A percentile compares a stretch with the other conserved stretches of the same genome.
Evolutionary conservation across 257 asterid genomes (phyloP).

Genomic region (Sherardia arvensis): DNA sequence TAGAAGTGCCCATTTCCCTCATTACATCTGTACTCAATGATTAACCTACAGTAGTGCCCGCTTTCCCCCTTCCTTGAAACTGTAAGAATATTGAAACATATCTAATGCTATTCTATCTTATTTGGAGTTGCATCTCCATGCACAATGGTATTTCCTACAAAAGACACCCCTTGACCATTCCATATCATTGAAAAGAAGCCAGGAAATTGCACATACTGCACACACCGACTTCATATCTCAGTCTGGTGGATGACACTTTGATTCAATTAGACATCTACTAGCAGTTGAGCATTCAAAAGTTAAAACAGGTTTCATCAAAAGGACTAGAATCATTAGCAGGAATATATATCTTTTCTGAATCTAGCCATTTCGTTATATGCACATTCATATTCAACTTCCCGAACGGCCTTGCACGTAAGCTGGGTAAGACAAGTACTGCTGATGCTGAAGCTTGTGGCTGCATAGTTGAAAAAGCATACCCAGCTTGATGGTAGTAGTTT

Average conservation of each 20-base stretch:
- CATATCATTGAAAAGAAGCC: neutral
- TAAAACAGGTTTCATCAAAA: neutral
- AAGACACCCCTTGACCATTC: neutral
- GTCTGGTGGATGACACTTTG: neutral
- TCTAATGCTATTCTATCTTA: too few relatives aligned
- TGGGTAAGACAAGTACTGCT: neutral
- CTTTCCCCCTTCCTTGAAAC: too few relatives aligned
- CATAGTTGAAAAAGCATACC: slow-evolving; percentile 17
- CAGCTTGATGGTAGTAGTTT: slow-evolving; percentile 3
- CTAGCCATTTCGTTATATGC: slow-evolving; percentile 1
- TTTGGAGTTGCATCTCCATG: too few relatives aligned
- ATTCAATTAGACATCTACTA: neutral
- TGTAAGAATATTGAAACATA: too few relatives aligned
- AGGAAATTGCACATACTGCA: neutral
- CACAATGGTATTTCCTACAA: neutral
- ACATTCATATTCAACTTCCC: neutral
- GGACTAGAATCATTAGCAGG: neutral
- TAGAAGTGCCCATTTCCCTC: too few relatives aligned
- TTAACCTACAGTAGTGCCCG: too few relatives aligned
- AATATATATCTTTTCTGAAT: neutral
- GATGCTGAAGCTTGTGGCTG: slow-evolving; percentile 20
- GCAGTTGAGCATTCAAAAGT: neutral
- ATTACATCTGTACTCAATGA: too few relatives aligned
- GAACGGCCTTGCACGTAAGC: neutral
- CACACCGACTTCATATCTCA: neutral